phyloP scores from a whole-genome alignment of 2,329 filamentous ascomycete species.

The Diplodia seriata region DNA sequence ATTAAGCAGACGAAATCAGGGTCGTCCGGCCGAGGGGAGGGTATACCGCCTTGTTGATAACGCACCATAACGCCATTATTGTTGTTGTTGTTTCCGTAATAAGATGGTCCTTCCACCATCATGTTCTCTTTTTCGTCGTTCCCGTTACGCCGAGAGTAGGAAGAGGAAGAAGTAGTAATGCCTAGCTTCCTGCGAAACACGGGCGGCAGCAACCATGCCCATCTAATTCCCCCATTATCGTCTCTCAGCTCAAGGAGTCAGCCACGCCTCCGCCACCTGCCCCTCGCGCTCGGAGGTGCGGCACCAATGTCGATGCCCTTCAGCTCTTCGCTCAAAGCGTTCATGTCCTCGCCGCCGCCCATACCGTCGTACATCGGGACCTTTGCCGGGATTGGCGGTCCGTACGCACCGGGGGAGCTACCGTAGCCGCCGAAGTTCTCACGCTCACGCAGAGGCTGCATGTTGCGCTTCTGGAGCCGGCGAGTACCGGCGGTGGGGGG shows the following conservation, averaged over 20 bases:
- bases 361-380: slow-evolving; percentile 63
- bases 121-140: slow-evolving; percentile 16
- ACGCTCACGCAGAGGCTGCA: slow-evolving; percentile 43
- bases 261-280: slow-evolving; percentile 21
- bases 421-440: slow-evolving; percentile 46
- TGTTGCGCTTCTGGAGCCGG: slow-evolving; percentile 42
- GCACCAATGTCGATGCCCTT: slow-evolving; percentile 57
- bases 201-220: slow-evolving; percentile 13
- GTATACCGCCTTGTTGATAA: slow-evolving; percentile 12
- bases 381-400: slow-evolving; percentile 74
- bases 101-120: neutral
- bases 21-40: slow-evolving; percentile 16
- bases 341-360: slow-evolving; percentile 55
- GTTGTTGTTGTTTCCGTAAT: neutral
- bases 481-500: slow-evolving; percentile 5
- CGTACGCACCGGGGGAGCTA: slow-evolving; percentile 42
- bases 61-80: slow-evolving; percentile 23
- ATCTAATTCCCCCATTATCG: slow-evolving; percentile 5
- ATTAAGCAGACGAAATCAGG: slow-evolving; percentile 20
- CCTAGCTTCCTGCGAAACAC: neutral
- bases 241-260: slow-evolving; percentile 23
- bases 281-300: slow-evolving; percentile 16
- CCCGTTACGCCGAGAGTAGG: slow-evolving; percentile 11
- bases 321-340: slow-evolving; percentile 74
- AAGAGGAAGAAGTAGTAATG: slow-evolving; percentile 4